Evolutionary conservation across 2,329 filamentous ascomycete genomes (phyloP).

Genomic region (Ploettnerulaceae sp.): DNA sequence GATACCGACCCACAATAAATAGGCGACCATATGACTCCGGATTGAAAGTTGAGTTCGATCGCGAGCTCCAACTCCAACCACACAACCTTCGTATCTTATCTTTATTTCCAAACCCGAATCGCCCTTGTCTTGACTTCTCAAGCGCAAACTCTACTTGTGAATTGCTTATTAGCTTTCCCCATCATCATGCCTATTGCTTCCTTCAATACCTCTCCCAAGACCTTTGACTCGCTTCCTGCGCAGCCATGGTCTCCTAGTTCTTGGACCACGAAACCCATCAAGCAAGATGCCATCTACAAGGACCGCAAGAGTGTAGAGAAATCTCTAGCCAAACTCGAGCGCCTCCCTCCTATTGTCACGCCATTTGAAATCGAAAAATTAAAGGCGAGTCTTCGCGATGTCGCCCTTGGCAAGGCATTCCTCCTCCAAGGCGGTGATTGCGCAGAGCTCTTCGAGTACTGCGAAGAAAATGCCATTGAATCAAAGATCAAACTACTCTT

Average conservation of each 20-base stretch:
- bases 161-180: too few species aligned
- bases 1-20: too few species aligned
- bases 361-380: slow-evolving; percentile 76
- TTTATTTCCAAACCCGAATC: too few species aligned
- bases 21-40: too few species aligned
- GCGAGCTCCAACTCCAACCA: too few species aligned
- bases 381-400: slow-evolving; percentile 74
- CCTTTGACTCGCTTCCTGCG: slow-evolving; percentile 4
- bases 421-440: slow-evolving; percentile 95
- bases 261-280: slow-evolving; percentile 75
- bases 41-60: too few species aligned
- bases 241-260: slow-evolving; percentile 55
- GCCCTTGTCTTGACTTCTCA: too few species aligned
- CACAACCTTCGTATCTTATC: too few species aligned
- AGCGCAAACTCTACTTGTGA: too few species aligned
- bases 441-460: slow-evolving; percentile 96
- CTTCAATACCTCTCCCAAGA: not conserved
- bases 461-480: slow-evolving; percentile 81
- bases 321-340: slow-evolving; percentile 59
- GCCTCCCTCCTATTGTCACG: slow-evolving; percentile 73
- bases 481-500: slow-evolving; percentile 94
- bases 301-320: slow-evolving; percentile 54
- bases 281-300: slow-evolving; percentile 68
- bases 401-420: slow-evolving; percentile 86
- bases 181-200: not conserved